Evolutionary conservation across 108 stramenopile species (phyloP), one percentile per base, ranked within the genome.

Genomic region (Seminavis robusta): DNA sequence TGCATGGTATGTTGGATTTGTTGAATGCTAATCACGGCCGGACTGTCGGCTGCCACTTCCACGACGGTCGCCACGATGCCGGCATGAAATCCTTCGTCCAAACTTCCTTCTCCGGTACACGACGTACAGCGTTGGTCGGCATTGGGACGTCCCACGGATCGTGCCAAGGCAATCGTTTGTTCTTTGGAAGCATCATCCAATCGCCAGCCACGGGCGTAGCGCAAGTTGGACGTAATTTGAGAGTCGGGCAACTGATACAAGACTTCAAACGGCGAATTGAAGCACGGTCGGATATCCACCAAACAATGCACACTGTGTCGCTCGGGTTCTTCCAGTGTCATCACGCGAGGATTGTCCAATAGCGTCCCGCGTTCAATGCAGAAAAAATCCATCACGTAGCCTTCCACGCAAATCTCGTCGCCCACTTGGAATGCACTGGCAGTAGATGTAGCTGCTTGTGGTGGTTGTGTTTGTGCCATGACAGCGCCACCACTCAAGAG

Each of bases 351-450:
- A n/a, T 40, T 50, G 53, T 73, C 72, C 24, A 74, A 41, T 0
- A 74, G 39, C 5, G 55, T 74, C 17, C 73, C 73, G 0, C 59
- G 25, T 16, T 63, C 33, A 26, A 74, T 69, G 36, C 73, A 74
- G 38, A 57, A 74, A 26, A 38, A 42, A 44, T 74, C 67, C 47
- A 74, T 59, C 20, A 74, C 42, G 67, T 36, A 61, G 28, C 67
- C 63, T 8, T 67, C 61, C n/a, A 47, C 59, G 15, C 73, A 74
- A 29, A 74, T 37, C 20, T 57, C 55, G 46, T 74, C 73, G 4
- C n/a, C n/a, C n/a, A n/a, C n/a, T n/a, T n/a, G n/a, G n/a, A n/a
- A n/a, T n/a, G n/a, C n/a, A n/a, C n/a, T n/a, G n/a, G n/a, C n/a
- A n/a, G n/a, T n/a, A n/a, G n/a, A n/a, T n/a, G n/a, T n/a, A n/a